Base-by-base conservation (phyloP, 108 stramenopile genomes). In the Nannochloropsis salina region DNA sequence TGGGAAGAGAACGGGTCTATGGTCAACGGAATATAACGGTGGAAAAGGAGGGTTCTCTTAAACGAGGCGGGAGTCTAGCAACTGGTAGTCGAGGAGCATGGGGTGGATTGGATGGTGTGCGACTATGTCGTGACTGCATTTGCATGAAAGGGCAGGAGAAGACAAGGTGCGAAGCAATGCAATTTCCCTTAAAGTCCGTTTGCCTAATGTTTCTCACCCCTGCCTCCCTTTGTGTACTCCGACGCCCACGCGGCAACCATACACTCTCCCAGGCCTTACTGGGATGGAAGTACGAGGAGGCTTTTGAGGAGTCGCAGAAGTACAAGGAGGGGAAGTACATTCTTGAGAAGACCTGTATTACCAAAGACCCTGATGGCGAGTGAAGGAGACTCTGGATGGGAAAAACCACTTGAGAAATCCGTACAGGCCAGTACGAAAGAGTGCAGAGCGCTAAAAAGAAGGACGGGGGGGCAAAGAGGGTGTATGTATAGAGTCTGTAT, bases 221-320 rank as follows among this genome's bases (percentile, higher is more conserved):
- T 41, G 6, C 22, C 40, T 5, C 6, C 40, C 5, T 6, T 1
- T 31, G 31, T 31, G 0, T 31, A 1, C 31, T 31, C 31, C 31
- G 31, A 31, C 31, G 31, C 31, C 31, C 31, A 31, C 31, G 31
- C 31, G 31, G 31, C 31, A 31, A 31, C 0, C 40, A 3, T 9
- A 11, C 40, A 6, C 8, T 12, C 9, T 6, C 31, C 40, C 20
- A 81, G 81, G 12, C 81, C 22, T 31, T 81, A 11, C 11, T 81
- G 40, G 81, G 81, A 11, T 74, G 61, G 61, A 74, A 74, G 61
- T 74, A 74, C 6, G 61, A 74, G n/a, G 61, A 74, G n/a, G 61
- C 61, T 15, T 74, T 74, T 74, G 61, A 74, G 61, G 20, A n/a
- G n/a, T n/a, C 20, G 3, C 61, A 74, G 8, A 74, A 74, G 8